Conservation (phyloP, 495 filamentous ascomycete genomes). For the Xylaria nigripes region DNA sequence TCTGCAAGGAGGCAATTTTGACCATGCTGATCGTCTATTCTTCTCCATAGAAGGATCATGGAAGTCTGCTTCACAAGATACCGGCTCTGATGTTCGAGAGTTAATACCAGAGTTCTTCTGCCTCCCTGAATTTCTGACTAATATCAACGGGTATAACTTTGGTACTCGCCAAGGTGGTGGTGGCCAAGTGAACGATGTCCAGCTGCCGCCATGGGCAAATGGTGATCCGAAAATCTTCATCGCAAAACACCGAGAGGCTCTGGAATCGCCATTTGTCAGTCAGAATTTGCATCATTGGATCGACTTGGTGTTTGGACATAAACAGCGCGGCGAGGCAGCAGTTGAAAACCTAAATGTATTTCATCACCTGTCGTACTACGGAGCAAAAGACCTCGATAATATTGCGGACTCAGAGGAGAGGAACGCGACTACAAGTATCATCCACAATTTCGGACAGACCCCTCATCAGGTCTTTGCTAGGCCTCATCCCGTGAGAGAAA, state of each 20-base stretch:
- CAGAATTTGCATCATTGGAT: constrained; percentile 90
- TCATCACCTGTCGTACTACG: constrained; percentile 89
- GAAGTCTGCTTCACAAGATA: constrained; percentile 80
- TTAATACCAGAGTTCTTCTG: constrained; percentile 96
- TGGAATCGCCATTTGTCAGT: constrained; percentile 92
- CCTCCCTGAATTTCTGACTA: constrained; percentile 84
- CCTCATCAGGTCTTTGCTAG: constrained; percentile 87
- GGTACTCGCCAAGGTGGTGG: constrained; percentile 72
- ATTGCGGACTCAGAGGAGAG: constrained; percentile 83
- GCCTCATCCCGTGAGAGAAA: constrained; percentile 66
- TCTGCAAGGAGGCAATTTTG: constrained; percentile 93
- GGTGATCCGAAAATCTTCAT: constrained; percentile 95
- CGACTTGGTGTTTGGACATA: constrained; percentile 88
- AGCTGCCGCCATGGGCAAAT: constrained; percentile 91
- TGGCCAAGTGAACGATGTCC: constrained; percentile 72
- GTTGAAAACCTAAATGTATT: constrained; percentile 91
- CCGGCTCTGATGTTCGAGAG: constrained; percentile 89
- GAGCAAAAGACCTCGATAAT: constrained; percentile 82
- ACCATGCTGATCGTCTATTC: constrained; percentile 91
- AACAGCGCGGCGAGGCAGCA: constrained; percentile 90
- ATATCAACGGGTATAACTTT: constrained; percentile 90
- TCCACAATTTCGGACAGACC: constrained; percentile 97
- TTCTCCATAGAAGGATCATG: constrained; percentile 88
- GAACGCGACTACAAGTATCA: constrained; percentile 82
- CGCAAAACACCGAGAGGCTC: constrained; percentile 83